phyloP scores from a whole-genome alignment of 495 filamentous ascomycete species.

The Hyaloscypha variabilis region DNA sequence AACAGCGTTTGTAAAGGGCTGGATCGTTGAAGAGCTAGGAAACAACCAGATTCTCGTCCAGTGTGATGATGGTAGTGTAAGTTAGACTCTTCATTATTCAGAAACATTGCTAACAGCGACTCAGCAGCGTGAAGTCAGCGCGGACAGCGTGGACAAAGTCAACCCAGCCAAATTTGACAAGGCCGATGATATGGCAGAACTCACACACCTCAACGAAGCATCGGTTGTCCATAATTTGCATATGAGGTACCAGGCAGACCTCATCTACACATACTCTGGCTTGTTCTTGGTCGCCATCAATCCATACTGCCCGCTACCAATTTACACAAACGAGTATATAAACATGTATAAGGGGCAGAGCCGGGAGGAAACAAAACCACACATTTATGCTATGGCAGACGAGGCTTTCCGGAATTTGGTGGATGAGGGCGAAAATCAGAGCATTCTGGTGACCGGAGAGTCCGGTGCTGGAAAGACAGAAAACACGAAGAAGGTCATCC shows the following conservation, averaged over 20 bases:
- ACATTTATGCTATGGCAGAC: constrained; percentile 99
- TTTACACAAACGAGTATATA: constrained; percentile 96
- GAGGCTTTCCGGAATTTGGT: constrained; percentile 94
- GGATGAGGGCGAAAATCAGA: constrained; percentile 94
- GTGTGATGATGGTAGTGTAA: constrained; percentile 90
- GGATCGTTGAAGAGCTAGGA: constrained; percentile 80
- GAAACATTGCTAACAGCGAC: constrained; percentile 10
- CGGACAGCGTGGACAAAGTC: constrained; percentile 92
- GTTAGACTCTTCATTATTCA: constrained; percentile 30
- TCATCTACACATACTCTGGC: constrained; percentile 99
- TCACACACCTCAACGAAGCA: constrained; percentile 96
- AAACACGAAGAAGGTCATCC: constrained; percentile 99
- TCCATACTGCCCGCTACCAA: constrained; percentile 91
- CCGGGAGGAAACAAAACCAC: constrained; percentile 92
- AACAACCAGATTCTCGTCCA: constrained; percentile 75
- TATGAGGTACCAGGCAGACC: constrained; percentile 87
- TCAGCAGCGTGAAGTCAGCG: constrained; percentile 83
- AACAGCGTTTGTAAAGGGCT: constrained; percentile 87
- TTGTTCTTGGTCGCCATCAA: constrained; percentile 97
- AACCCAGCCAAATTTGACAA: constrained; percentile 99
- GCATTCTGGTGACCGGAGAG: constrained; percentile 97
- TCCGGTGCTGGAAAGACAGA: constrained; percentile 99
- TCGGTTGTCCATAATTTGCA: constrained; percentile 98
- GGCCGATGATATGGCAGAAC: constrained; percentile 97
- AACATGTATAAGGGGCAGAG: constrained; percentile 93